Evolutionary conservation across 2,329 filamentous ascomycete species (phyloP).

Genomic region (Nectriaceae sp.): DNA sequence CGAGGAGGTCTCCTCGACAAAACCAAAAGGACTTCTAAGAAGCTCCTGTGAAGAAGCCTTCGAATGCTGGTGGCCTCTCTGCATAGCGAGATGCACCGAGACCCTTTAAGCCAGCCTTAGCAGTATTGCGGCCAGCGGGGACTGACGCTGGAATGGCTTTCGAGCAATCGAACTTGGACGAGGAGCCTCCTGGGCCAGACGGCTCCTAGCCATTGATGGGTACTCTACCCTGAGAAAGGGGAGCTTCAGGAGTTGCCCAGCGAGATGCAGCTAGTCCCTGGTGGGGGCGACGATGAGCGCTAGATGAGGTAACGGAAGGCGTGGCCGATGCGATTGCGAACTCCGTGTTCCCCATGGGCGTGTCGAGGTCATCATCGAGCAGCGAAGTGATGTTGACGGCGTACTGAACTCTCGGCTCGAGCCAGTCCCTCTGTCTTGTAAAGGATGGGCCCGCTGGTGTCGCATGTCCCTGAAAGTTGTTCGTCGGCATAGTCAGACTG

Average conservation of each 20-base stretch:
- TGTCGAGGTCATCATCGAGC: neutral
- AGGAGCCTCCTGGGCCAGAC: neutral
- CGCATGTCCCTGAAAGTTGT: neutral
- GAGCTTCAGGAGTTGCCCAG: constrained; percentile 9
- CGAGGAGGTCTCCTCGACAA: neutral
- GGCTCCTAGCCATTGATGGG: neutral
- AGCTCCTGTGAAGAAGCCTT: constrained; percentile 4
- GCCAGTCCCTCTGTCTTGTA: neutral
- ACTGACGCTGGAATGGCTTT: neutral
- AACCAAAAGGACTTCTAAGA: neutral
- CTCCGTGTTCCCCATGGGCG: constrained; percentile 6
- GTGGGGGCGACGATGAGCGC: neutral
- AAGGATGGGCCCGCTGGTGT: neutral
- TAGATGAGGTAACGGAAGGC: neutral
- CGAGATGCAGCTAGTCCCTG: constrained; percentile 18
- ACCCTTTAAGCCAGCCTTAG: neutral
- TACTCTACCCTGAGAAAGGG: neutral
- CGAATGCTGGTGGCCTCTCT: constrained; percentile 1
- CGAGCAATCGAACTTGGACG: neutral
- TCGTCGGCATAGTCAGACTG: neutral
- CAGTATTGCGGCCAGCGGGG: neutral
- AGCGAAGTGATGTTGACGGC: neutral
- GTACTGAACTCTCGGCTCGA: neutral
- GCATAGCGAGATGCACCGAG: constrained; percentile 9
- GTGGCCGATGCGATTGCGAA: neutral